A percentile compares a stretch with the other conserved stretches of the same genome.
These are phyloP conservation scores for Talaromyces nanjingensis DNA, from an alignment of 495 filamentous ascomycete genomes.

Conservation along the genomic window DNA sequence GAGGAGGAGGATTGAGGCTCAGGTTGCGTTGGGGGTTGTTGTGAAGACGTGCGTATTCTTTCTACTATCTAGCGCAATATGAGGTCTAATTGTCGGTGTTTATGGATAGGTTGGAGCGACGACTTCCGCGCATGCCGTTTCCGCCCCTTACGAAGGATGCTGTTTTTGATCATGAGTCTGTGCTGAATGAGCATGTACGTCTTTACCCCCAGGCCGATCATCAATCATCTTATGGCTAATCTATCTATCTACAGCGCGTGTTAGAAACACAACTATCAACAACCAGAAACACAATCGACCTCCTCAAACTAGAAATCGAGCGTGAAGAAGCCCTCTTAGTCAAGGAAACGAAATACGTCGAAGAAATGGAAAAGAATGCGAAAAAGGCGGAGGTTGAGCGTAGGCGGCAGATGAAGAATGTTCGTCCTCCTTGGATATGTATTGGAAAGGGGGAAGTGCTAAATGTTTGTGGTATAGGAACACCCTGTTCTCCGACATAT, in stretches of 20 bases:
- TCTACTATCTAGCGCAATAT: slow-evolving; percentile 3
- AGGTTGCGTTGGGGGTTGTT: slow-evolving; percentile 42
- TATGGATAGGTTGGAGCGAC: slow-evolving; percentile 32
- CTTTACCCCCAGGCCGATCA: neutral
- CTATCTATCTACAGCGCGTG: slow-evolving; percentile 24
- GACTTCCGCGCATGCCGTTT: slow-evolving; percentile 52
- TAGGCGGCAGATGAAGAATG: slow-evolving; percentile 41
- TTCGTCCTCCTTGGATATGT: slow-evolving; percentile 17
- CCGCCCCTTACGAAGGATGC: slow-evolving; percentile 49
- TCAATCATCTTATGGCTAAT: slow-evolving; percentile 10
- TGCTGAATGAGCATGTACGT: slow-evolving; percentile 49
- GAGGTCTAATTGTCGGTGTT: neutral
- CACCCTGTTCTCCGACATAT: slow-evolving; percentile 35
- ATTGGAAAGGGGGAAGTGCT: neutral
- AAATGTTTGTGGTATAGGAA: slow-evolving; percentile 21
- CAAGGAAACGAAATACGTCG: slow-evolving; percentile 40
- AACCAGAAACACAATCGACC: slow-evolving; percentile 44
- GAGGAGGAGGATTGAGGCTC: slow-evolving; percentile 47
- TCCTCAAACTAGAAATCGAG: slow-evolving; percentile 47
- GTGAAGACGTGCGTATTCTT: slow-evolving; percentile 36
- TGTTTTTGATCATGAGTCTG: slow-evolving; percentile 54
- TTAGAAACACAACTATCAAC: slow-evolving; percentile 48
- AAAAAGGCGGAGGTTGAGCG: slow-evolving; percentile 38
- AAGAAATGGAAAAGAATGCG: slow-evolving; percentile 48
- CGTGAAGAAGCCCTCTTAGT: slow-evolving; percentile 46